Conservation (phyloP, 257 asterid species). For the Jacaranda mimosifolia region DNA sequence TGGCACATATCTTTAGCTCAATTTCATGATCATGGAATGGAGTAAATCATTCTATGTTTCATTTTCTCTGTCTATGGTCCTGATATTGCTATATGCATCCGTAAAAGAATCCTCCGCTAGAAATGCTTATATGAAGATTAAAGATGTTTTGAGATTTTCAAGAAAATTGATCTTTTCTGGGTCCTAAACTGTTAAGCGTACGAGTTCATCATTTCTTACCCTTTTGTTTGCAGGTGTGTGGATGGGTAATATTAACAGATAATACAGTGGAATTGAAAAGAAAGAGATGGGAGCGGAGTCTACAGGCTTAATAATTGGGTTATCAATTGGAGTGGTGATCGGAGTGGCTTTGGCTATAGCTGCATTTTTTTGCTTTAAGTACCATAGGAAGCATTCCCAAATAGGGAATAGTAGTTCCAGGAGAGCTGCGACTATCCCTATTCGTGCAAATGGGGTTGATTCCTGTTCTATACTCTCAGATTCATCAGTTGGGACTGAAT, state of each 20-base stretch:
- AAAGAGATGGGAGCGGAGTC: slow-evolving; percentile 72
- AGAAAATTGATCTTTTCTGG: slow-evolving; percentile 27
- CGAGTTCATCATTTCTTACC: slow-evolving; percentile 2
- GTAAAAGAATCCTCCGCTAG: not conserved
- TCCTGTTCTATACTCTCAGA: slow-evolving; percentile 73
- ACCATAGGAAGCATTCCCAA: slow-evolving; percentile 65
- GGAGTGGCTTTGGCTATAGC: slow-evolving; percentile 80
- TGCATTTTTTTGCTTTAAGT: slow-evolving; percentile 67
- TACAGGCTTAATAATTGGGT: slow-evolving; percentile 72
- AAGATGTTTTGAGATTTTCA: slow-evolving; percentile 16
- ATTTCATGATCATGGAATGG: slow-evolving; percentile 4
- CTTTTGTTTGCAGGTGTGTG: slow-evolving; percentile 48
- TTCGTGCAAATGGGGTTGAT: slow-evolving; percentile 79
- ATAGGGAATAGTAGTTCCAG: slow-evolving; percentile 89
- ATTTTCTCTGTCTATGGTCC: not conserved
- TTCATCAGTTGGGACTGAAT: slow-evolving; percentile 84
- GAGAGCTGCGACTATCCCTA: slow-evolving; percentile 76
- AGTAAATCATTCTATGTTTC: not conserved
- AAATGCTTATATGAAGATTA: slow-evolving; percentile 11
- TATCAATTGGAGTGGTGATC: slow-evolving; percentile 86
- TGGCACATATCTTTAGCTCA: slow-evolving; percentile 21
- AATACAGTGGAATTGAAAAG: slow-evolving; percentile 39
- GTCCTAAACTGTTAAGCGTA: not conserved
- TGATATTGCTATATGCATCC: not conserved
- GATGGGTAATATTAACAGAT: slow-evolving; percentile 45